Evolutionary conservation across 495 filamentous ascomycete genomes (phyloP).

Genomic region (Neurospora hispaniola): DNA sequence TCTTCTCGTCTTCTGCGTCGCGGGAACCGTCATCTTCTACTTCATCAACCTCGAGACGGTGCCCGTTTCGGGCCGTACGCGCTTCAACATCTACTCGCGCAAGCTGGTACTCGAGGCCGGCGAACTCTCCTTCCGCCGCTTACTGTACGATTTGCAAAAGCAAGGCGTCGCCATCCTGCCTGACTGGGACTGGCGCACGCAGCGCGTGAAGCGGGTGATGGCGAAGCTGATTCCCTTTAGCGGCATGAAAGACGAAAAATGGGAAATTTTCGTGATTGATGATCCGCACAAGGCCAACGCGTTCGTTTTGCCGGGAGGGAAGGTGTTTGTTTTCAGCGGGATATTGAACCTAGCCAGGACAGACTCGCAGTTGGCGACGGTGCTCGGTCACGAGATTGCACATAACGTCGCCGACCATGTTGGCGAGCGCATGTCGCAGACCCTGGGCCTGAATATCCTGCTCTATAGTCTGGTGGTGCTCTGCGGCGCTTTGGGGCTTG

Average conservation of each 20-base stretch:
- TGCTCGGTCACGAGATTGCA: conserved; percentile 90
- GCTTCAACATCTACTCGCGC: conserved; percentile 68
- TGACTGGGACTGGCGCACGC: conserved; percentile 27
- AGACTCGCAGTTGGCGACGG: conserved; percentile 71
- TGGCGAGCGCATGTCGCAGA: conserved; percentile 61
- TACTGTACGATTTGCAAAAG: conserved; percentile 35
- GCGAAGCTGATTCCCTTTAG: conserved; percentile 57
- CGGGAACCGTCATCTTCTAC: conserved; percentile 46
- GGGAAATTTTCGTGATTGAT: conserved; percentile 82
- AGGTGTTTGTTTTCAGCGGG: conserved; percentile 86
- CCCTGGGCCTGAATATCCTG: conserved; percentile 44
- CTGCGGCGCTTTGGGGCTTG: conserved; percentile 41
- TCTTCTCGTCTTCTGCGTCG: conserved; percentile 21
- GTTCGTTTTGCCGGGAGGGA: conserved; percentile 86
- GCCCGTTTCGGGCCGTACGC: conserved; percentile 64
- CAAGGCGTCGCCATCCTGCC: conserved; percentile 27
- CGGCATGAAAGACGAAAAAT: conserved; percentile 49
- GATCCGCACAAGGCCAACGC: conserved; percentile 56
- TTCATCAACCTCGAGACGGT: conserved; percentile 66
- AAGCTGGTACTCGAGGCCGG: conserved; percentile 44
- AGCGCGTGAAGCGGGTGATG: conserved; percentile 58
- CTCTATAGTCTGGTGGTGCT: conserved; percentile 39
- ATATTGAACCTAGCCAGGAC: conserved; percentile 61
- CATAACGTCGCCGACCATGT: conserved; percentile 77
- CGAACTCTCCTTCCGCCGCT: conserved; percentile 38